Conservation (phyloP, 192 early-diverging fungal genomes). For the Backusella westeae region DNA sequence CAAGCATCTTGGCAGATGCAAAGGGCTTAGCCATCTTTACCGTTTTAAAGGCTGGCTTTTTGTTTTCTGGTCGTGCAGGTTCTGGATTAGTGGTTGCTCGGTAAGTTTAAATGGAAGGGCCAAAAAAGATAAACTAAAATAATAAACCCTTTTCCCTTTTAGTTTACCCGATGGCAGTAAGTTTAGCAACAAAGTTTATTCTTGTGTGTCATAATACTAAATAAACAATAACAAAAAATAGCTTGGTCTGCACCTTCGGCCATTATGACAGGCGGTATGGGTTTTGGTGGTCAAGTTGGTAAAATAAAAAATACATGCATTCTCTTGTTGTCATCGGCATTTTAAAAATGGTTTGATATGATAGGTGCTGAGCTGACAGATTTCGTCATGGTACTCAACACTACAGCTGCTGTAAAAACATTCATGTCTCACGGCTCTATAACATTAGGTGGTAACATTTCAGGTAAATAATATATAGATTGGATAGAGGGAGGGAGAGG, state of each 20-base stretch:
- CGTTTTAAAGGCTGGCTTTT: conserved; percentile 91
- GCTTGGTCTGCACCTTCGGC: conserved; percentile 82
- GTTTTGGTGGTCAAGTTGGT: conserved; percentile 78
- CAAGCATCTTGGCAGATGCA: conserved; percentile 63
- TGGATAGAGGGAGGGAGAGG: neutral
- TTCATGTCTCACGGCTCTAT: conserved; percentile 85
- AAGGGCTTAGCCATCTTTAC: conserved; percentile 92
- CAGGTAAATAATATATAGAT: conserved; percentile 32
- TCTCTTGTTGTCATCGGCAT: neutral
- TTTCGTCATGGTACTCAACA: conserved; percentile 88
- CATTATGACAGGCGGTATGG: conserved; percentile 74
- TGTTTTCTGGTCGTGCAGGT: conserved; percentile 87
- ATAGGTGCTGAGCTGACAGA: conserved; percentile 86
- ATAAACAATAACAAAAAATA: conserved; percentile 5
- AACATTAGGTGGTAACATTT: conserved; percentile 84
- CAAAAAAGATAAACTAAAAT: neutral
- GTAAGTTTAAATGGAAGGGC: conserved; percentile 19
- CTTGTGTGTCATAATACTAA: neutral
- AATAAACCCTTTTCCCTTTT: neutral
- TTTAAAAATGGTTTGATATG: neutral
- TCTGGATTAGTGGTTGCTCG: conserved; percentile 88
- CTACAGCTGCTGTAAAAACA: conserved; percentile 80
- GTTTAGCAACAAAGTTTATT: conserved; percentile 15
- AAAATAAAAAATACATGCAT: conserved; percentile 9
- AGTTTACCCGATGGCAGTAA: conserved; percentile 71